A percentile compares a stretch with the other conserved stretches of the same genome.
Conservation (phyloP, 1,139 yeast species). For the Geotrichum europaeum region DNA sequence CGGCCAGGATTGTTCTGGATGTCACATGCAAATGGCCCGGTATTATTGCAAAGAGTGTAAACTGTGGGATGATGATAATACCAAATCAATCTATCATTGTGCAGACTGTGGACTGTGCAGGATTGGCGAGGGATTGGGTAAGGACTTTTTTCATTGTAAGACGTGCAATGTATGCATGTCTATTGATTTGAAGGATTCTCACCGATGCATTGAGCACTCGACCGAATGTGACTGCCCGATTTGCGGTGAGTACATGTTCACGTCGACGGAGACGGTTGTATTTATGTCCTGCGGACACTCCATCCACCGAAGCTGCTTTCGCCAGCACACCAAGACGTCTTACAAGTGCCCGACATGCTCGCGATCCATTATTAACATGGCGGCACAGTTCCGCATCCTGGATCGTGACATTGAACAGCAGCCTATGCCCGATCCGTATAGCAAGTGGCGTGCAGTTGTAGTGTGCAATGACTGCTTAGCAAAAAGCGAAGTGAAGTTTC, state of each 20-base stretch:
- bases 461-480: conserved; percentile 89
- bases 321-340: conserved; percentile 69
- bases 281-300: conserved; percentile 96
- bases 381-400: conserved; percentile 75
- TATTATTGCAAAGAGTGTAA: conserved; percentile 76
- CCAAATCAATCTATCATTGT: conserved; percentile 84
- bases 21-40: conserved; percentile 61
- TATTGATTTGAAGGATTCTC: conserved; percentile 69
- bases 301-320: conserved; percentile 79
- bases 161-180: conserved; percentile 88
- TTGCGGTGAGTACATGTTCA: conserved; percentile 86
- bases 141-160: conserved; percentile 85
- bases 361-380: conserved; percentile 78
- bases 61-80: conserved; percentile 65
- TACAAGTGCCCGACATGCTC: conserved; percentile 91
- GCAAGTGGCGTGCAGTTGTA: conserved; percentile 67
- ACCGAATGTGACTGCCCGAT: conserved; percentile 92
- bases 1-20: conserved; percentile 57
- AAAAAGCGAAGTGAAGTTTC: conserved; percentile 68
- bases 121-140: conserved; percentile 78
- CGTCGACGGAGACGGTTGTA: conserved; percentile 77
- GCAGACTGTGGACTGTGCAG: conserved; percentile 90
- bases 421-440: conserved; percentile 75
- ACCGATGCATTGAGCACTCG: conserved; percentile 77
- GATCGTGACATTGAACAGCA: conserved; percentile 77